A percentile compares a stretch with the other conserved stretches of the same genome.
These are phyloP conservation scores for Pyricularia sp. DNA, from an alignment of 2,329 filamentous ascomycete species.

Conservation along the genomic window DNA sequence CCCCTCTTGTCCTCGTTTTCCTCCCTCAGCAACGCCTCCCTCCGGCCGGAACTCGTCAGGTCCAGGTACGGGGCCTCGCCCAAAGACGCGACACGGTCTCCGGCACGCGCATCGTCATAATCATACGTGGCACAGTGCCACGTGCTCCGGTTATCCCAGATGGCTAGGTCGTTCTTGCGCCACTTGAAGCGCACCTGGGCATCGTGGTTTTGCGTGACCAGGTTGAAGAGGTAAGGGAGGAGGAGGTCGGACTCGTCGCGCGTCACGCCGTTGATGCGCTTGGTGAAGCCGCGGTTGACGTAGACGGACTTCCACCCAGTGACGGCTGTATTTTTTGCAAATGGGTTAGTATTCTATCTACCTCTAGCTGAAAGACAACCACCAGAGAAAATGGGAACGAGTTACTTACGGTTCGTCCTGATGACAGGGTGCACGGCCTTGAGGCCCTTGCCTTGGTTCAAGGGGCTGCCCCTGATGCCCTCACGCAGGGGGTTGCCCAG, in stretches of 20 bases:
- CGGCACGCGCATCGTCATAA: conserved; percentile 36
- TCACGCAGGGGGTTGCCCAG: conserved; percentile 27
- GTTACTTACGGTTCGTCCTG: conserved; percentile 40
- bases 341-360: background rate
- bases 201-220: conserved; percentile 46
- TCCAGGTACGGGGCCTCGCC: conserved; percentile 35
- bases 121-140: conserved; percentile 51
- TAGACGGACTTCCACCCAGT: conserved; percentile 49
- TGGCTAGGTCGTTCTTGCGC: conserved; percentile 44
- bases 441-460: conserved; percentile 45
- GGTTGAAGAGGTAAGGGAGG: conserved; percentile 36
- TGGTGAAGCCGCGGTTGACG: conserved; percentile 40
- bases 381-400: background rate
- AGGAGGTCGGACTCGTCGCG: conserved; percentile 43
- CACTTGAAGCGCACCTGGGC: conserved; percentile 45
- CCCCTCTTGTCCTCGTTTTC: background rate
- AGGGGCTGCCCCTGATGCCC: conserved; percentile 38
- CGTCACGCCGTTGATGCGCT: conserved; percentile 44
- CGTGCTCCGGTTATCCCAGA: conserved; percentile 56
- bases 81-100: conserved; percentile 30
- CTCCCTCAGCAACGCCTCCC: conserved; percentile 1
- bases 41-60: conserved; percentile 15
- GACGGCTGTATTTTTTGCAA: conserved; percentile 24
- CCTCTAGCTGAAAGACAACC: too few relatives aligned
- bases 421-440: conserved; percentile 42